These are phyloP conservation scores for Rhinocladiella mackenziei DNA, from an alignment of 2,329 filamentous ascomycete species.

Conservation along the genomic window DNA sequence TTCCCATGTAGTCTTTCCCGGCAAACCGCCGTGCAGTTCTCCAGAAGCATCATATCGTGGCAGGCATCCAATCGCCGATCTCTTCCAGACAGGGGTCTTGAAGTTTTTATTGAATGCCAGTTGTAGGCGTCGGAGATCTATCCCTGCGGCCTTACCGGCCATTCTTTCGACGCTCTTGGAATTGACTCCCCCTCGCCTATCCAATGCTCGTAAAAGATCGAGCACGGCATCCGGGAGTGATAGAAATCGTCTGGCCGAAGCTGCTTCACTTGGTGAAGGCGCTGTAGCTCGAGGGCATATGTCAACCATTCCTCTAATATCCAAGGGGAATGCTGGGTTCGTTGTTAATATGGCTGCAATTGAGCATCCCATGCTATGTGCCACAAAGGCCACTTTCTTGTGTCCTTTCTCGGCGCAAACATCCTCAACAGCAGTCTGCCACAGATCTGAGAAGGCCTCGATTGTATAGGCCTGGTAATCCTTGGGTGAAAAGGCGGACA, in stretches of 20 bases:
- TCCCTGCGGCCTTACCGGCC: conserved; percentile 44
- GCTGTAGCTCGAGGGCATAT: conserved; percentile 74
- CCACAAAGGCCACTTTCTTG: conserved; percentile 26
- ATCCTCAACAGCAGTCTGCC: conserved; percentile 66
- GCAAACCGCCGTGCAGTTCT: conserved; percentile 59
- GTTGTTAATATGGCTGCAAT: conserved; percentile 69
- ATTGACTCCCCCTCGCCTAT: conserved; percentile 70
- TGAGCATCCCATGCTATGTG: conserved; percentile 83
- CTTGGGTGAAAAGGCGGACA: conserved; percentile 68
- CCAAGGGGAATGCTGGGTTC: conserved; percentile 51
- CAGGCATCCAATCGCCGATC: conserved; percentile 71
- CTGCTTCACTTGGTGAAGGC: conserved; percentile 51
- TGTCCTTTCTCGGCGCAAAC: conserved; percentile 22
- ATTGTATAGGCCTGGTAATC: conserved; percentile 75
- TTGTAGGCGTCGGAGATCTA: conserved; percentile 42
- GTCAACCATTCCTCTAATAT: conserved; percentile 71
- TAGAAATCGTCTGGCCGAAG: conserved; percentile 55
- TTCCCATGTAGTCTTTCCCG: conserved; percentile 67
- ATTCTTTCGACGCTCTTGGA: conserved; percentile 78
- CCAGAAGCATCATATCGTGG: conserved; percentile 56
- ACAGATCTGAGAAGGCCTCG: conserved; percentile 68
- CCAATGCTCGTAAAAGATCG: conserved; percentile 70
- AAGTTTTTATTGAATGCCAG: conserved; percentile 69
- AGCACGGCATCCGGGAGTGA: conserved; percentile 66
- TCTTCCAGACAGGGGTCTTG: conserved; percentile 73